A percentile compares a stretch with the other conserved stretches of the same genome.
Conservation (phyloP, 2,329 filamentous ascomycete species). For the Coniochaeta pulveracea region DNA sequence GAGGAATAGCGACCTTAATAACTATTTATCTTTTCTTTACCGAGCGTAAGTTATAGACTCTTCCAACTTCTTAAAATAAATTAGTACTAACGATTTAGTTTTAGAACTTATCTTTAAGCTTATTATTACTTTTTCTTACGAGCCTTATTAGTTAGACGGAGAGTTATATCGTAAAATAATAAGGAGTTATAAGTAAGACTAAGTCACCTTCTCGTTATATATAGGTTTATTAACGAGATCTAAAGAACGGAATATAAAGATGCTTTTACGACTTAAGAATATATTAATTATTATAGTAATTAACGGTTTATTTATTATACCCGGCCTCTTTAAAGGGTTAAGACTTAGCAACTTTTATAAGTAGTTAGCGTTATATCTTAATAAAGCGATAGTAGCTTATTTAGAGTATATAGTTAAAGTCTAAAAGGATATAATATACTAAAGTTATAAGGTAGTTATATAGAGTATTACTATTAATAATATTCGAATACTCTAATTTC, state of each 20-base stretch:
- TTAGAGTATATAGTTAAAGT: not conserved
- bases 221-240: not conserved
- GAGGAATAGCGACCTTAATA: conserved; percentile 4
- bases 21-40: conserved; percentile 5
- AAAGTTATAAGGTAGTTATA: not conserved
- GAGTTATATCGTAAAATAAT: not conserved
- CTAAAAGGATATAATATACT: not conserved
- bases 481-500: conserved; percentile 8
- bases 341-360: not conserved
- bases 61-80: not conserved
- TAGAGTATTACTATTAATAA: conserved; percentile 6
- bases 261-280: not conserved
- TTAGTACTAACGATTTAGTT: not conserved
- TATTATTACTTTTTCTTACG: not conserved
- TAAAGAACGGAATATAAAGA: not conserved
- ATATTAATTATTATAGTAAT: not conserved
- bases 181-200: not conserved
- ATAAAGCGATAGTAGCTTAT: not conserved
- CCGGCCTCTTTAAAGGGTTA: not conserved
- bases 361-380: not conserved
- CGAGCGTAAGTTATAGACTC: not conserved
- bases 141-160: not conserved
- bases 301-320: not conserved
- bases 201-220: not conserved
- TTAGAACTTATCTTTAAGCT: not conserved